These are phyloP conservation scores for Neophaeococcomyces mojaviensis DNA, from an alignment of 2,329 filamentous ascomycete species.

Conservation along the genomic window DNA sequence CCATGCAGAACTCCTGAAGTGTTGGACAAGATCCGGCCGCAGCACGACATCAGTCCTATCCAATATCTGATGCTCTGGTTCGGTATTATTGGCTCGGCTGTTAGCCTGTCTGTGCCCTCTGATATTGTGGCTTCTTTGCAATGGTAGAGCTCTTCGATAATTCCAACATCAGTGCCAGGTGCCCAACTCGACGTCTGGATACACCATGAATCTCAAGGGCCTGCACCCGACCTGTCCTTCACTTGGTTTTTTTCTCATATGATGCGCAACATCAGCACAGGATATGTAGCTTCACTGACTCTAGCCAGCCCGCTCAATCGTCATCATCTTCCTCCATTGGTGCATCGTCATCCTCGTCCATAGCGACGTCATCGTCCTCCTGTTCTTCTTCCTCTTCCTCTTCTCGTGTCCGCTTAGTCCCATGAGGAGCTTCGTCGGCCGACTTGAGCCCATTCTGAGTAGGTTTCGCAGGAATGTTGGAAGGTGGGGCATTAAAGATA, in stretches of 20 bases:
- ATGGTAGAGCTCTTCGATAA: not conserved
- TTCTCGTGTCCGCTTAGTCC: slow-evolving; percentile 62
- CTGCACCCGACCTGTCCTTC: too few relatives aligned
- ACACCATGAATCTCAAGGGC: not conserved
- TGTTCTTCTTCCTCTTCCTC: slow-evolving; percentile 54
- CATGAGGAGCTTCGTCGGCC: slow-evolving; percentile 49
- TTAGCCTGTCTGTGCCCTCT: slow-evolving; percentile 70
- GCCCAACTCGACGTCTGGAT: too few relatives aligned
- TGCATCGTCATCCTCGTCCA: slow-evolving; percentile 64
- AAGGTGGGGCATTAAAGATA: slow-evolving; percentile 62
- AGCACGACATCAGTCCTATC: slow-evolving; percentile 36
- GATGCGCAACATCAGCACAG: too few relatives aligned
- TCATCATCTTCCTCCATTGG: slow-evolving; percentile 67
- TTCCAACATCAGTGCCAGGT: too few relatives aligned
- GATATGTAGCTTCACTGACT: too few relatives aligned
- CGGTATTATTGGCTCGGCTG: slow-evolving; percentile 72
- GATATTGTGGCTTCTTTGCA: slow-evolving; percentile 42
- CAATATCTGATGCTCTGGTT: slow-evolving; percentile 84
- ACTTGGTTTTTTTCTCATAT: too few relatives aligned
- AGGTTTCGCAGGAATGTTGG: slow-evolving; percentile 44
- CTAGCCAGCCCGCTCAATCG: slow-evolving; percentile 43
- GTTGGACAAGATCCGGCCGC: slow-evolving; percentile 55
- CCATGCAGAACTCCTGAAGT: slow-evolving; percentile 82
- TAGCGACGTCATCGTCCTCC: slow-evolving; percentile 45
- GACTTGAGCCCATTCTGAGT: slow-evolving; percentile 32